phyloP scores from a whole-genome alignment of 164 flowering plant genomes.

The Kingdonia uniflora region DNA sequence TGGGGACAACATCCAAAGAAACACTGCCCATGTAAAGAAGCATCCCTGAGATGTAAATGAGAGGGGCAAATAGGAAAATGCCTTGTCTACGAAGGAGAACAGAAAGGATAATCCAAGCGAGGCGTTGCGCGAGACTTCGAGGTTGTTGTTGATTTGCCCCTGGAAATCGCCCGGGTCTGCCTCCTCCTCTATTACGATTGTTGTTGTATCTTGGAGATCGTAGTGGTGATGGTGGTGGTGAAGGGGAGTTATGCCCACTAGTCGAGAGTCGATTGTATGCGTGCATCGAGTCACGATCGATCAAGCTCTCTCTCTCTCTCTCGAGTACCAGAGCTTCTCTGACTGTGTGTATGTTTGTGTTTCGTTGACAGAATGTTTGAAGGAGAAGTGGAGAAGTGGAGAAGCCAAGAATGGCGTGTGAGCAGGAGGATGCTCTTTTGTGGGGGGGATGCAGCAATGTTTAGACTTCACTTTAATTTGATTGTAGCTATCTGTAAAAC shows the following conservation, averaged over 20 bases:
- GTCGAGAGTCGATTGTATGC: slow-evolving; percentile 27
- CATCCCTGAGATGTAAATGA: slow-evolving; percentile 73
- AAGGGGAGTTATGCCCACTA: slow-evolving; percentile 60
- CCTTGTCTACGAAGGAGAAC: slow-evolving; percentile 72
- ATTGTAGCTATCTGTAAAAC: too few species aligned
- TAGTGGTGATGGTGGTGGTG: slow-evolving; percentile 68
- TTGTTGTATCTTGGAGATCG: too few species aligned
- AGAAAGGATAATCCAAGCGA: slow-evolving; percentile 54
- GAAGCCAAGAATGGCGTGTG: too few species aligned
- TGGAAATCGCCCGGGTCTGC: slow-evolving; percentile 22
- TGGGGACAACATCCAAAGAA: slow-evolving; percentile 47
- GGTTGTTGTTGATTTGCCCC: slow-evolving; percentile 19
- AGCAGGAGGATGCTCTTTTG: too few species aligned
- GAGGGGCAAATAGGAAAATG: slow-evolving; percentile 69
- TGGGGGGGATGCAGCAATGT: too few species aligned
- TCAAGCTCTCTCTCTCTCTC: too few species aligned
- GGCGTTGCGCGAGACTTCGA: slow-evolving; percentile 34
- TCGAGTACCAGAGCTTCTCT: too few species aligned
- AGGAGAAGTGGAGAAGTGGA: too few species aligned
- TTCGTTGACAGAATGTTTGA: too few species aligned
- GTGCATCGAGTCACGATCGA: too few species aligned
- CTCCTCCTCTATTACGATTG: slow-evolving; percentile 25
- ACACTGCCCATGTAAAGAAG: slow-evolving; percentile 75
- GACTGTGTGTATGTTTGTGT: too few species aligned
- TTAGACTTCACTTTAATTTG: too few species aligned